phyloP scores from a whole-genome alignment of 257 asterid genomes.

The Solanum ossicruentum region DNA sequence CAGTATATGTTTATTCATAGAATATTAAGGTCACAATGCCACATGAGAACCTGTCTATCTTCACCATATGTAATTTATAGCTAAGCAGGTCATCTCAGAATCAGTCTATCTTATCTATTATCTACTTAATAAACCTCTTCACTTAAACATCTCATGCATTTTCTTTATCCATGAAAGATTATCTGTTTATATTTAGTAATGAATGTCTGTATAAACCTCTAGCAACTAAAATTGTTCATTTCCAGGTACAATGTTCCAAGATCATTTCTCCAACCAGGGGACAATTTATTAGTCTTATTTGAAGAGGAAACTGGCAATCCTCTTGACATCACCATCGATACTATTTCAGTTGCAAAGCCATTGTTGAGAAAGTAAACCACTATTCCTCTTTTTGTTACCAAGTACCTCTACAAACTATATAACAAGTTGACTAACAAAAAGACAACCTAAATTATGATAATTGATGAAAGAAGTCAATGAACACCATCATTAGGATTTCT shows the following conservation, averaged over 20 bases:
- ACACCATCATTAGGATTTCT: not conserved
- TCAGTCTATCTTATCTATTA: not conserved
- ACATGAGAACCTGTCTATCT: not conserved
- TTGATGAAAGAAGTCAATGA: not conserved
- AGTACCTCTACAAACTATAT: conserved; percentile 21
- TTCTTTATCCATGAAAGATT: not conserved
- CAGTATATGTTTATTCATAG: not conserved
- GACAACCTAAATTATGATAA: not conserved
- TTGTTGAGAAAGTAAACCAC: conserved; percentile 21
- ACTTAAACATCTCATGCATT: not conserved
- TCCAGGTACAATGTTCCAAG: conserved; percentile 80
- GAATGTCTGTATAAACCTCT: not conserved
- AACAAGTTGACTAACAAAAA: not conserved
- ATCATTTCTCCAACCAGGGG: conserved; percentile 50
- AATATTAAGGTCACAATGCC: not conserved
- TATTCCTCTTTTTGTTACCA: conserved; percentile 14
- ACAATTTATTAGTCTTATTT: conserved; percentile 49
- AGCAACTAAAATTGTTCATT: not conserved
- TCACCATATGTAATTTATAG: not conserved
- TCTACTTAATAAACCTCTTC: not conserved
- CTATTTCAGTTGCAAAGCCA: conserved; percentile 39
- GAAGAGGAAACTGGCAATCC: conserved; percentile 86
- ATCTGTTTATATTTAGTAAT: not conserved
- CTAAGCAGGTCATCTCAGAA: not conserved
- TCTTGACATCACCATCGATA: conserved; percentile 38